Evolutionary conservation across 2,329 filamentous ascomycete genomes (phyloP).

Genomic region (Scedosporium dehoogii): DNA sequence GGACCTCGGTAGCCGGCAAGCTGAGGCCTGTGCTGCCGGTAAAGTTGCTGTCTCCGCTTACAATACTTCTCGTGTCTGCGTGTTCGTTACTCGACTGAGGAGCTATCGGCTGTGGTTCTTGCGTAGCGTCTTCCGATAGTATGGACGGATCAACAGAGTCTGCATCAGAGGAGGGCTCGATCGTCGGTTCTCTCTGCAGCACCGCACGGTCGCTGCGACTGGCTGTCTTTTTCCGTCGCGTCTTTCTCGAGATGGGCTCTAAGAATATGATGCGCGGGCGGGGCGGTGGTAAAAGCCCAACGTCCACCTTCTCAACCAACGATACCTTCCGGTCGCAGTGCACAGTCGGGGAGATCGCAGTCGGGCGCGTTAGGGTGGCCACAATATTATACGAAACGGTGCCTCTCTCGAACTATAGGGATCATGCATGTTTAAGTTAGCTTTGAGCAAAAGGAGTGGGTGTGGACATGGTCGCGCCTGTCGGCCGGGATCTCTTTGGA

Average conservation of each 20-base stretch:
- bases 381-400: conserved; percentile 88
- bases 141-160: conserved; percentile 31
- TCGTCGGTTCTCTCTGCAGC: conserved; percentile 6
- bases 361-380: conserved; percentile 80
- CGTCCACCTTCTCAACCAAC: conserved; percentile 74
- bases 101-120: neutral
- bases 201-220: conserved; percentile 5
- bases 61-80: conserved; percentile 54
- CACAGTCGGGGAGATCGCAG: conserved; percentile 69
- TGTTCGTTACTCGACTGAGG: conserved; percentile 10
- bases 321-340: conserved; percentile 74
- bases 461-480: neutral
- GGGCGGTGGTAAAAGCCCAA: conserved; percentile 63
- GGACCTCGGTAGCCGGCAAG: conserved; percentile 28
- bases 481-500: neutral
- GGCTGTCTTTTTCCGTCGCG: conserved; percentile 45
- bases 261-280: conserved; percentile 76
- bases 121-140: conserved; percentile 25
- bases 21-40: conserved; percentile 58
- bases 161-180: conserved; percentile 23
- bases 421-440: neutral
- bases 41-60: conserved; percentile 59
- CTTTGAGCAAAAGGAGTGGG: neutral
- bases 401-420: conserved; percentile 77
- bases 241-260: conserved; percentile 69